These are phyloP conservation scores for Apiospora arundinis DNA, from an alignment of 2,329 filamentous ascomycete species.

Conservation along the genomic window DNA sequence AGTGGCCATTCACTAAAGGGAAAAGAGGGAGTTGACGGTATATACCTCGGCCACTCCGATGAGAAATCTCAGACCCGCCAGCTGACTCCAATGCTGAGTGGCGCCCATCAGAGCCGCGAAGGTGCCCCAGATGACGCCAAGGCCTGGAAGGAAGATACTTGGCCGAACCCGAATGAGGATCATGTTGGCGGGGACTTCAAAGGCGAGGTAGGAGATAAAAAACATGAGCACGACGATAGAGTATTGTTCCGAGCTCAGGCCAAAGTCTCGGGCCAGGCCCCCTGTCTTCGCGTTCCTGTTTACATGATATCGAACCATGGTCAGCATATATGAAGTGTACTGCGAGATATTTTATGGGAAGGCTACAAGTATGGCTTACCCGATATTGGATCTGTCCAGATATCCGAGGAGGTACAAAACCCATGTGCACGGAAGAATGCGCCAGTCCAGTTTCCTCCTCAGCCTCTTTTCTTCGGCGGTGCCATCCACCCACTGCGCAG, in stretches of 20 bases:
- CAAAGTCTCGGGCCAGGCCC: constrained; percentile 32
- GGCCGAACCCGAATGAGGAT: constrained; percentile 33
- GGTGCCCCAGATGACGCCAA: constrained; percentile 33
- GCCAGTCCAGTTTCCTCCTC: constrained; percentile 25
- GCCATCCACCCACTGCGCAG: constrained; percentile 20
- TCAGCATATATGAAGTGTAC: neutral
- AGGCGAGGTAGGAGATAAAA: constrained; percentile 36
- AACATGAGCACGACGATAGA: constrained; percentile 37
- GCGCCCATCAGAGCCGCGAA: constrained; percentile 33
- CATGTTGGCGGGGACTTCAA: constrained; percentile 36
- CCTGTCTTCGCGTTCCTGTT: constrained; percentile 33
- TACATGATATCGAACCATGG: too few species aligned
- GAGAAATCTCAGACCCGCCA: constrained; percentile 32
- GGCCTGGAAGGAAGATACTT: constrained; percentile 32
- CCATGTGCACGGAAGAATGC: constrained; percentile 29
- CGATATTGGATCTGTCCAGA: constrained; percentile 32
- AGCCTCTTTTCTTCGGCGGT: constrained; percentile 23
- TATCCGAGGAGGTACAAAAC: constrained; percentile 32
- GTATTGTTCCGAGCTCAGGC: constrained; percentile 33
- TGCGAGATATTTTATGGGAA: too few species aligned
- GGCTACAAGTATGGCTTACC: too few species aligned
- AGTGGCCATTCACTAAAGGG: too few species aligned
- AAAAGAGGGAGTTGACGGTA: neutral
- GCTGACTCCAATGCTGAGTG: constrained; percentile 32
- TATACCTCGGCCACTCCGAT: constrained; percentile 31